phyloP scores from a whole-genome alignment of 306 rosid genomes.

The Ammopiptanthus mongolicus region DNA sequence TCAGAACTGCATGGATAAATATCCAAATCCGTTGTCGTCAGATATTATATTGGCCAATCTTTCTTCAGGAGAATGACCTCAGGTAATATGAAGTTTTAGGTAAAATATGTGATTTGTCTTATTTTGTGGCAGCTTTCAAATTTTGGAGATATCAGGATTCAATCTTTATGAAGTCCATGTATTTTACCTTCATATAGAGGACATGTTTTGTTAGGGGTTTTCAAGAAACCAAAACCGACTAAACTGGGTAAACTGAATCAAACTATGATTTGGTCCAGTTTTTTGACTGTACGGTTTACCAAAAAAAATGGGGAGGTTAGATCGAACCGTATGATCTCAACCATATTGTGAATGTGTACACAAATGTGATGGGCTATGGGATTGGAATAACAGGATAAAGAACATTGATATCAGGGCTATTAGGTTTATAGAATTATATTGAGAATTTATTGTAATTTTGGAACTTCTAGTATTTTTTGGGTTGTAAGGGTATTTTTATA shows the following conservation, averaged over 20 bases:
- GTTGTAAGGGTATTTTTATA: background rate
- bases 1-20: slow-evolving; percentile 57
- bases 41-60: slow-evolving; percentile 88
- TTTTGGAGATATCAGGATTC: slow-evolving; percentile 7
- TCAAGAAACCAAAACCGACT: slow-evolving; percentile 14
- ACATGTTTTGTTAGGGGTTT: background rate
- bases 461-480: background rate
- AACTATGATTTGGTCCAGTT: slow-evolving; percentile 4
- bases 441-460: background rate
- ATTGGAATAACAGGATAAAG: background rate
- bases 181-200: background rate
- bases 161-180: slow-evolving; percentile 12
- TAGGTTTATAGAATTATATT: background rate
- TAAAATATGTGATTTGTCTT: background rate
- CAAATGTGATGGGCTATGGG: background rate
- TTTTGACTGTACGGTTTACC: background rate
- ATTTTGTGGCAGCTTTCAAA: slow-evolving; percentile 18
- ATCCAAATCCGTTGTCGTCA: slow-evolving; percentile 67
- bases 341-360: background rate
- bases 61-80: slow-evolving; percentile 64
- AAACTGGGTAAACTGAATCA: slow-evolving; percentile 1
- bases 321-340: slow-evolving; percentile 6
- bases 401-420: background rate
- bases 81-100: slow-evolving; percentile 46
- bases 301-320: background rate